phyloP scores from a whole-genome alignment of 1,139 yeast species.

The Saccharomyces pastorianus region DNA sequence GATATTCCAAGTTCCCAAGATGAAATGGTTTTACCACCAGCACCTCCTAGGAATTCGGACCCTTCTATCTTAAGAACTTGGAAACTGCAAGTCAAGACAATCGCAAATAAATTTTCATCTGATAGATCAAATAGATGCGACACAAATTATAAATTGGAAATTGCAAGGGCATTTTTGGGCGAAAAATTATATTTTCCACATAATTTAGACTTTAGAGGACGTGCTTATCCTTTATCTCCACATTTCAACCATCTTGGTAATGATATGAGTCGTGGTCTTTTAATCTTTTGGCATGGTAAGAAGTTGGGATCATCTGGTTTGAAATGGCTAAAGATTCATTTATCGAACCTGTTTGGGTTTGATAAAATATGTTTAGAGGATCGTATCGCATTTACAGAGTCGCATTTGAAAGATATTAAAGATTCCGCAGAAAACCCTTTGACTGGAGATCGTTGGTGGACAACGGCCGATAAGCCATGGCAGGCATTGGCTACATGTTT shows the following conservation, averaged over 20 bases:
- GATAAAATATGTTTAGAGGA: conserved; percentile 78
- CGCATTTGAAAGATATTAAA: conserved; percentile 51
- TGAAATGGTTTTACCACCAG: conserved; percentile 52
- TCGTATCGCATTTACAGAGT: conserved; percentile 65
- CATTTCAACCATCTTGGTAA: conserved; percentile 77
- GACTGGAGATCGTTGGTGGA: conserved; percentile 66
- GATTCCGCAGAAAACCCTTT: conserved; percentile 70
- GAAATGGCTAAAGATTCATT: conserved; percentile 82
- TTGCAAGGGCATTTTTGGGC: conserved; percentile 85
- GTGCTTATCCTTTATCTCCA: conserved; percentile 91
- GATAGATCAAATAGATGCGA: conserved; percentile 87
- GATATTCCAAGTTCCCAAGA: conserved; percentile 65
- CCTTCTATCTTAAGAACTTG: conserved; percentile 66
- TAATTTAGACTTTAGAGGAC: conserved; percentile 87
- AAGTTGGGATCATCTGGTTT: conserved; percentile 69
- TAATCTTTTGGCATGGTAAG: conserved; percentile 84
- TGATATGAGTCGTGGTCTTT: conserved; percentile 79
- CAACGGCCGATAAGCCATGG: conserved; percentile 87
- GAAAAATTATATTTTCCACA: conserved; percentile 92
- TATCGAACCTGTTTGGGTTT: conserved; percentile 80
- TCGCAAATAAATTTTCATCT: conserved; percentile 54
- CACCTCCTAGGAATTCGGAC: conserved; percentile 60
- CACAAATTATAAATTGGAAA: conserved; percentile 83
- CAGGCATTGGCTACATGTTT: conserved; percentile 83
- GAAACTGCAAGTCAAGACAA: conserved; percentile 49